Conservation (phyloP, 2,329 filamentous ascomycete genomes). For the Graphilbum sp. region DNA sequence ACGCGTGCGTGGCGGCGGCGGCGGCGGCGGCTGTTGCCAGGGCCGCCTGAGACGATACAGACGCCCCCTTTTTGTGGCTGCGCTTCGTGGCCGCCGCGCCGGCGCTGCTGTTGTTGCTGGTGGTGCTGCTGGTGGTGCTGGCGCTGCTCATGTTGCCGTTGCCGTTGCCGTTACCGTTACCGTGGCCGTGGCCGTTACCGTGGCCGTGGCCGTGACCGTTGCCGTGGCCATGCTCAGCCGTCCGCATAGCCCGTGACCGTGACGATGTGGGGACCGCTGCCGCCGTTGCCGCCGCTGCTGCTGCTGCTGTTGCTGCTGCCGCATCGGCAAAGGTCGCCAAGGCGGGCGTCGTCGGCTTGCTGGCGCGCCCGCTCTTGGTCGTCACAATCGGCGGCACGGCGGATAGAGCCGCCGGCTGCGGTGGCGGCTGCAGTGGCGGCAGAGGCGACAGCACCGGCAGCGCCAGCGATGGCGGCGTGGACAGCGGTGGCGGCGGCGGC, state of each 20-base stretch:
- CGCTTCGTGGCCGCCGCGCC: neutral
- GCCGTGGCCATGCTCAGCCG: neutral
- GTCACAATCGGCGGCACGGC: slow-evolving; percentile 23
- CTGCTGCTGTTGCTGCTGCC: slow-evolving; percentile 3
- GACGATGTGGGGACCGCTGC: slow-evolving; percentile 13
- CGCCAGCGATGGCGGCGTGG: slow-evolving; percentile 9
- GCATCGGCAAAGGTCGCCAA: slow-evolving; percentile 42
- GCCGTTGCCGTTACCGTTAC: slow-evolving; percentile 2
- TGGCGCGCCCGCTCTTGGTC: slow-evolving; percentile 49
- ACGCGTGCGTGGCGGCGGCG: no score
- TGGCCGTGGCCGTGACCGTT: neutral
- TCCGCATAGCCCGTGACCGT: neutral
- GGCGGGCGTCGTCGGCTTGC: slow-evolving; percentile 50
- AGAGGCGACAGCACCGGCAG: slow-evolving; percentile 25
- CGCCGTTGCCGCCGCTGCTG: slow-evolving; percentile 10
- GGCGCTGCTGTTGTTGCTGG: neutral
- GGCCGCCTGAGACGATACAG: neutral
- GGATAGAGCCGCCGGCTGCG: slow-evolving; percentile 1
- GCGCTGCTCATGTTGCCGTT: slow-evolving; percentile 3
- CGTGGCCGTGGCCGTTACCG: neutral
- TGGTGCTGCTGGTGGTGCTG: slow-evolving; percentile 5
- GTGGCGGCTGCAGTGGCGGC: neutral
- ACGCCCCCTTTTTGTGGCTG: neutral
- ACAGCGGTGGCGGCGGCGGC: no score
- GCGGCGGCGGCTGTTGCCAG: neutral